Conservation (phyloP, 2,329 filamentous ascomycete species). For the Aspergillus sp. region DNA sequence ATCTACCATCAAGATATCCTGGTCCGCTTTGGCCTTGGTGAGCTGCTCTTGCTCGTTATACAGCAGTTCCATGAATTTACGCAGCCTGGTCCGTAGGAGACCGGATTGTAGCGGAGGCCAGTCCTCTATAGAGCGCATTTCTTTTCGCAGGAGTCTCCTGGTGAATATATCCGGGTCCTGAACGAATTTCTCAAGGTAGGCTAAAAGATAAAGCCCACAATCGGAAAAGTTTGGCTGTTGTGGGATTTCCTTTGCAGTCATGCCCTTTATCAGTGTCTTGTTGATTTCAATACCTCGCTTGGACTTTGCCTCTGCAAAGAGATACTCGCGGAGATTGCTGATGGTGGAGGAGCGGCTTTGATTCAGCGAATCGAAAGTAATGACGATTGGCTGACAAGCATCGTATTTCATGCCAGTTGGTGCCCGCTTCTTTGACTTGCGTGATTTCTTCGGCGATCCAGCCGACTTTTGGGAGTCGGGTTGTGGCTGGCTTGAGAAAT, state of each 20-base stretch:
- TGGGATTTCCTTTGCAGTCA: conserved; percentile 74
- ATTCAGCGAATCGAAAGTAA: conserved; percentile 87
- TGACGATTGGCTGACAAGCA: conserved; percentile 64
- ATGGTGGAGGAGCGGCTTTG: conserved; percentile 63
- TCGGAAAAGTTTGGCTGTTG: conserved; percentile 81
- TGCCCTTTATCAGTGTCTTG: conserved; percentile 52
- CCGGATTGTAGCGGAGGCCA: conserved; percentile 57
- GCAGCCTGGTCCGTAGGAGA: conserved; percentile 64
- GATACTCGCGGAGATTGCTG: conserved; percentile 70
- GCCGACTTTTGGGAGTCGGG: conserved; percentile 10
- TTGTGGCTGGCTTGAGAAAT: conserved; percentile 11
- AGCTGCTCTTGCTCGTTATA: conserved; percentile 56
- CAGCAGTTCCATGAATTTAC: conserved; percentile 64
- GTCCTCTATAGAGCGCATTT: conserved; percentile 58
- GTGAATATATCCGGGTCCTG: conserved; percentile 71
- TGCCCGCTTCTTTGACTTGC: conserved; percentile 30
- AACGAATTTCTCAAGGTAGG: conserved; percentile 81
- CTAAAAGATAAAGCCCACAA: conserved; percentile 83
- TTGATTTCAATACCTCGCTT: conserved; percentile 56
- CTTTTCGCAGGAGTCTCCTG: conserved; percentile 62
- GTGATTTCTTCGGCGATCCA: conserved; percentile 14
- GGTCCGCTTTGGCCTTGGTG: conserved; percentile 36
- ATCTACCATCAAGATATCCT: conserved; percentile 31
- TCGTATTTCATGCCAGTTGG: conserved; percentile 42
- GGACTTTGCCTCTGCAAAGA: conserved; percentile 68